Percentiles rank a stretch among this genome's conserved stretches.
These are phyloP conservation scores for Salvia hispanica DNA, from an alignment of 257 asterid species.

Conservation along the genomic window DNA sequence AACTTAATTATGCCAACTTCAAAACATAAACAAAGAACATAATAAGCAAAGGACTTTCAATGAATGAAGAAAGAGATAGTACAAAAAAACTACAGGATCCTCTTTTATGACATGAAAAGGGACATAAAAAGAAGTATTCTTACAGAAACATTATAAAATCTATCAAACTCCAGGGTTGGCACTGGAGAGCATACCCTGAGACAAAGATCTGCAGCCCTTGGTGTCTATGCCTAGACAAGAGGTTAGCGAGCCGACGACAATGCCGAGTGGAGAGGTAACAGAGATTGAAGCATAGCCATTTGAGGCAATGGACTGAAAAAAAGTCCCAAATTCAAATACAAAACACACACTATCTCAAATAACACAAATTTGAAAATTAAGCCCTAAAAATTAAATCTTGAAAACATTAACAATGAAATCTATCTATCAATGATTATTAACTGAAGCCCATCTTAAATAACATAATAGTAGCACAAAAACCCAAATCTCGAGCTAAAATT, in stretches of 20 bases:
- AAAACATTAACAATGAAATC: constrained; percentile 9
- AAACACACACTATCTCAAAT: background rate
- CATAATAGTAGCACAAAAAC: too few species aligned
- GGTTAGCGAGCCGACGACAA: constrained; percentile 80
- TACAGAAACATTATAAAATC: constrained; percentile 61
- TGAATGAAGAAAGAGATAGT: background rate
- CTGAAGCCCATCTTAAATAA: too few species aligned
- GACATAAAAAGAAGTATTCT: constrained; percentile 41
- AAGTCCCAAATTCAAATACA: constrained; percentile 15
- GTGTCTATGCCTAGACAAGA: constrained; percentile 76
- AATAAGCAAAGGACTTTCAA: constrained; percentile 7
- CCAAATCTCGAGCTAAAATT: too few species aligned
- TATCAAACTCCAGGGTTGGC: constrained; percentile 98
- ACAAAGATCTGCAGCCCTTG: constrained; percentile 82
- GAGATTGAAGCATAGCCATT: constrained; percentile 67
- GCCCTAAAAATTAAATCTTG: background rate
- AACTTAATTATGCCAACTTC: background rate
- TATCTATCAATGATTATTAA: constrained; percentile 1
- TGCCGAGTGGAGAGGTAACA: constrained; percentile 78
- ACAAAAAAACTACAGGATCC: background rate
- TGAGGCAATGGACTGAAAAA: constrained; percentile 53
- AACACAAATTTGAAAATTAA: background rate
- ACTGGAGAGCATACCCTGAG: constrained; percentile 99
- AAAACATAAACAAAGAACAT: constrained; percentile 22
- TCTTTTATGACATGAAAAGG: constrained; percentile 20